A percentile compares a stretch with the other conserved stretches of the same genome.
phyloP scores from a whole-genome alignment of 176 grass and related monocot genomes.

The Poa pratensis region DNA sequence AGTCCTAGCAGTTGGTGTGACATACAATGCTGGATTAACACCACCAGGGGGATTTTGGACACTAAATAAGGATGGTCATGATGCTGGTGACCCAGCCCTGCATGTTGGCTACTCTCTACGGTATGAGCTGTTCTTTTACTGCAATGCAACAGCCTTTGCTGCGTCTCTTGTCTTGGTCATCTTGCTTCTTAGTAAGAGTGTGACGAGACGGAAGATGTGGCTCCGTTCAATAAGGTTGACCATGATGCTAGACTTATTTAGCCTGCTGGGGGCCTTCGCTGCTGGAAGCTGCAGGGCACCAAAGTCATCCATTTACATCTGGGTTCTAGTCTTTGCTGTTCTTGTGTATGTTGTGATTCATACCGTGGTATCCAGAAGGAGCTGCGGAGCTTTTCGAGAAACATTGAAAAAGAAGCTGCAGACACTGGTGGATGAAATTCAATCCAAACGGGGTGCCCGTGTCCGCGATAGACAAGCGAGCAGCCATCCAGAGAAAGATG shows the following conservation, averaged over 20 bases:
- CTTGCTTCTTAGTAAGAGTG: constrained; percentile 56
- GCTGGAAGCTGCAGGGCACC: constrained; percentile 52
- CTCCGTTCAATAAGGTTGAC: constrained; percentile 47
- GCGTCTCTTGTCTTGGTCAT: constrained; percentile 66
- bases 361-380: constrained; percentile 33
- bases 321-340: constrained; percentile 48
- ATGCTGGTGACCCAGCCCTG: constrained; percentile 47
- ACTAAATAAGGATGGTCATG: not conserved
- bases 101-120: not conserved
- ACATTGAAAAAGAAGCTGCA: not conserved
- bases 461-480: not conserved
- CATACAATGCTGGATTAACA: constrained; percentile 56
- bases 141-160: constrained; percentile 53
- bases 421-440: not conserved
- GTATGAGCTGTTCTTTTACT: constrained; percentile 54
- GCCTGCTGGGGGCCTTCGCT: constrained; percentile 59
- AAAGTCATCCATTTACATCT: constrained; percentile 52
- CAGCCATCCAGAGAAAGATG: not conserved
- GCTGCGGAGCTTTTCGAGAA: not conserved
- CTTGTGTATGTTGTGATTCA: constrained; percentile 48
- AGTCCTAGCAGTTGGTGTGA: constrained; percentile 45
- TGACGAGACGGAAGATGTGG: constrained; percentile 31
- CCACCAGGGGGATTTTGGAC: constrained; percentile 41
- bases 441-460: not conserved
- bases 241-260: constrained; percentile 56